Base-by-base conservation (phyloP, 2,329 filamentous ascomycete genomes). In the Colletotrichum somersetense region DNA sequence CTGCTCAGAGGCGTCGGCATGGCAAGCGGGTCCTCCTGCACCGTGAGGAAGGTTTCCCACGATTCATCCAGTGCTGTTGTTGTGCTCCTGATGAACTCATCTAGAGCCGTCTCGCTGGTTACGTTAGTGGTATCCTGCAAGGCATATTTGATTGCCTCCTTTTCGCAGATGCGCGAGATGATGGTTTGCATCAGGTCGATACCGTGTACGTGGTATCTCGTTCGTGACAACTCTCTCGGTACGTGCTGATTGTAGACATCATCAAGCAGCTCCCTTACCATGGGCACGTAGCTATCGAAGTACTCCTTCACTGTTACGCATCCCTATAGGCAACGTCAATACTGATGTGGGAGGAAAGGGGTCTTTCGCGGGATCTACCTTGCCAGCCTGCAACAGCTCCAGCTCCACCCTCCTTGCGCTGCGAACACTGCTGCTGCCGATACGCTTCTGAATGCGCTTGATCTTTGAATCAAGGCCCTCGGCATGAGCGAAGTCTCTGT, bases 401-500 rank as follows among this genome's bases (percentile, higher is more conserved):
- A 89, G 77, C 77, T 89, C 88, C 1, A 88, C 77, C 57, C 82
- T 83, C 18, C 88, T 83, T 23, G 84, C 79, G 20, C 83, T 86
- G 18, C 74, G 77, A 26, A 85, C 79, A 53, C 76, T 77, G 11
- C 82, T 82, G n/a, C 75, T 77, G 40, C 76, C 76, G 62, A 85
- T 77, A 18, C 79, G 80, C 50, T 80, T 77, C 33, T 79, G 73
- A 6, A 88, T 77, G 4, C 76, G 75, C 42, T 77, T 72, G 38
- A 88, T 76, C 42, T 78, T 78, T 5, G 75, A 70, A 7, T 76
- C 65, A 35, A 87, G 78, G 2, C 72, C 75, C 6, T 78, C 75
- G 0, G 75, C 77, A 20, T 80, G 75, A 10, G 75, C 67, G 64
- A 83, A 86, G 1, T 76, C 76, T 7, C 79, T 78, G n/a, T 75